A percentile compares a stretch with the other conserved stretches of the same genome.
These are phyloP conservation scores for Stagonosporopsis vannaccii DNA, from an alignment of 2,329 filamentous ascomycete species.

Conservation along the genomic window DNA sequence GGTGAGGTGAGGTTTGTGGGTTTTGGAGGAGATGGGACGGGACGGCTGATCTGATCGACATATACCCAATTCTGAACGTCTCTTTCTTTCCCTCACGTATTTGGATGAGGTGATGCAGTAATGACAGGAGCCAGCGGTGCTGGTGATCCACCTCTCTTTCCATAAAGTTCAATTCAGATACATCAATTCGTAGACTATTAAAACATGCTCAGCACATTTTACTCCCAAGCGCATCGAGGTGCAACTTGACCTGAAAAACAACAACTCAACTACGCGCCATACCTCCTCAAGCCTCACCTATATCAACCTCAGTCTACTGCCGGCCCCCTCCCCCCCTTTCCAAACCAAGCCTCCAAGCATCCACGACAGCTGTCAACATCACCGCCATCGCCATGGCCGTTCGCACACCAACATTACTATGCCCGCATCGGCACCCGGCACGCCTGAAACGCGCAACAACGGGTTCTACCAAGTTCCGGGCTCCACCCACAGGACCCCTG, in stretches of 20 bases:
- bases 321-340: neutral
- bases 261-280: too few relatives aligned
- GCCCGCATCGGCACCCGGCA: too few relatives aligned
- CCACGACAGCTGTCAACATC: constrained; percentile 9
- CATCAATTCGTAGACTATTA: neutral
- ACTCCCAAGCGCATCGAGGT: too few relatives aligned
- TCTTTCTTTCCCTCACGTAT: constrained; percentile 29
- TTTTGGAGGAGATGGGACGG: constrained; percentile 31
- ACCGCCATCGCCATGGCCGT: constrained; percentile 1
- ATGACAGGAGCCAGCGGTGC: constrained; percentile 30
- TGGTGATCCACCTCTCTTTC: constrained; percentile 22
- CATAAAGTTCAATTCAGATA: neutral
- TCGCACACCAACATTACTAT: too few relatives aligned
- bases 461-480: constrained; percentile 2
- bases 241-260: too few relatives aligned
- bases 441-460: constrained; percentile 10
- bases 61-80: constrained; percentile 29
- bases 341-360: constrained; percentile 11
- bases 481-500: constrained; percentile 5
- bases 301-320: neutral
- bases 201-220: neutral
- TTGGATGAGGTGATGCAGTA: constrained; percentile 24
- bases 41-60: constrained; percentile 10
- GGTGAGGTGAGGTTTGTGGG: constrained; percentile 11
- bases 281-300: neutral